A percentile compares a stretch with the other conserved stretches of the same genome.
Evolutionary conservation across 2,329 filamentous ascomycete species (phyloP).

Genomic region (Diaporthe amygdali): DNA sequence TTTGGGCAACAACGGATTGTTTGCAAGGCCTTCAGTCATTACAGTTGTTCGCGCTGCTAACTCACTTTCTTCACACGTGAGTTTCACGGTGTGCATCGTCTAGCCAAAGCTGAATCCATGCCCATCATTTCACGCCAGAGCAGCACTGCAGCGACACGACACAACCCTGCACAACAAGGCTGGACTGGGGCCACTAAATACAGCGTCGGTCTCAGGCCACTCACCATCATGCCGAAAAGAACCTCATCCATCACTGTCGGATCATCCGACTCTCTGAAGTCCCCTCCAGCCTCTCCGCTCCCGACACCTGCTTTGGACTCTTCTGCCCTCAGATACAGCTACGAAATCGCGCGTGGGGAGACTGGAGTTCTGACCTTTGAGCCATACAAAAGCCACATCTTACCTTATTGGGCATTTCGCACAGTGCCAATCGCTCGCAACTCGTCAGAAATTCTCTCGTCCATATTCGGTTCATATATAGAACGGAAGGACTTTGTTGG

Average conservation of each 20-base stretch:
- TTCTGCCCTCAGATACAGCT: constrained; percentile 34
- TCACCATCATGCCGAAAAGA: not conserved
- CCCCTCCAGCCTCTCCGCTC: constrained; percentile 12
- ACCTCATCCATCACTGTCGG: not conserved
- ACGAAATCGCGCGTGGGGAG: constrained; percentile 65
- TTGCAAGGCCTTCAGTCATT: not conserved
- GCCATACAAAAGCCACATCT: constrained; percentile 65
- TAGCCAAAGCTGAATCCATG: not conserved
- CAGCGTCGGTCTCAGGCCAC: accelerated
- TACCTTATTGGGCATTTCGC: constrained; percentile 66
- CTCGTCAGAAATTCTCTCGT: constrained; percentile 54
- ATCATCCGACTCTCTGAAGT: not conserved
- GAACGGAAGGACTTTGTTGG: constrained; percentile 61
- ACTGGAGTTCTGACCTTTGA: constrained; percentile 66
- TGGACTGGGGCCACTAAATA: no score
- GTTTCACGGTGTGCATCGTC: no score
- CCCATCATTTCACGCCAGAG: not conserved
- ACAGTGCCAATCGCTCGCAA: constrained; percentile 54
- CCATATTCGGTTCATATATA: constrained; percentile 58
- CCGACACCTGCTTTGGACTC: constrained; percentile 17
- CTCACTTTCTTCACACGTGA: not conserved
- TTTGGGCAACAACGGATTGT: no score
- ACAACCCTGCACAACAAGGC: not conserved
- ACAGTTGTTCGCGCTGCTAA: not conserved
- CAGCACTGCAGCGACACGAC: not conserved